Base-by-base conservation (phyloP, 176 grass and related monocot genomes). In the Zea mays region DNA sequence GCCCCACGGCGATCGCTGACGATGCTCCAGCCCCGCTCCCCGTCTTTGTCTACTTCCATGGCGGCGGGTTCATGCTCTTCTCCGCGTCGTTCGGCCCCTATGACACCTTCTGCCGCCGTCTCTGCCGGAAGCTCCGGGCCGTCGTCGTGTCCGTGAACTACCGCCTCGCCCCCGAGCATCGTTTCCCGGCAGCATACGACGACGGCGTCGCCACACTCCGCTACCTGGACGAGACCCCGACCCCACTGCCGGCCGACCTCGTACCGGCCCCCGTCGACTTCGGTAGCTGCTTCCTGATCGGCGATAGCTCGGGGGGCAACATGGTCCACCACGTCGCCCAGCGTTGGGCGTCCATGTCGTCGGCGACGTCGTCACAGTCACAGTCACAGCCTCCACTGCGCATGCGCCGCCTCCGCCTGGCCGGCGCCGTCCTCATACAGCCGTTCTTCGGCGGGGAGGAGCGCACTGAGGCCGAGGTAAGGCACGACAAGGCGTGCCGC, bases 281-380 rank as follows among this genome's bases (percentile, higher is more conserved):
- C 62, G 69, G 77, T 37, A 44, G 17, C 12, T 75, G 80, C 72
- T 92, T 92, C 83, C 74, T 96, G 16, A 80, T 55, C 5, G 89
- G 87, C 2, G 93, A 96, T 54, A 89, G 86, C 62, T 85, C 90
- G 8, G 93, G 93, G 89, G 86, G 79, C 16, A 92, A 86, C 79
- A 88, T 92, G 62, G 81, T 9, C 4, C 86, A 96, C 55, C 93
- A 96, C 59, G 87, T 90, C 17, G 85, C 89, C 9, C 77, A 70
- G 6, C 56, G 89, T 3, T 92, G 87, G 89, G 48, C 84, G 0
- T 21, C 47, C 21, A 1, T 6, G 27, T 27, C 27, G 6, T 56
- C 85, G 5, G 7, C 63, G 27, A 5, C 17, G 20, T 3, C 4
- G 1, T n/a, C 27, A 1, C 21, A 27, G 27, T n/a, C 27, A 1